These are phyloP conservation scores for Acidiella bohemica DNA, from an alignment of 495 filamentous ascomycete genomes.

Conservation along the genomic window DNA sequence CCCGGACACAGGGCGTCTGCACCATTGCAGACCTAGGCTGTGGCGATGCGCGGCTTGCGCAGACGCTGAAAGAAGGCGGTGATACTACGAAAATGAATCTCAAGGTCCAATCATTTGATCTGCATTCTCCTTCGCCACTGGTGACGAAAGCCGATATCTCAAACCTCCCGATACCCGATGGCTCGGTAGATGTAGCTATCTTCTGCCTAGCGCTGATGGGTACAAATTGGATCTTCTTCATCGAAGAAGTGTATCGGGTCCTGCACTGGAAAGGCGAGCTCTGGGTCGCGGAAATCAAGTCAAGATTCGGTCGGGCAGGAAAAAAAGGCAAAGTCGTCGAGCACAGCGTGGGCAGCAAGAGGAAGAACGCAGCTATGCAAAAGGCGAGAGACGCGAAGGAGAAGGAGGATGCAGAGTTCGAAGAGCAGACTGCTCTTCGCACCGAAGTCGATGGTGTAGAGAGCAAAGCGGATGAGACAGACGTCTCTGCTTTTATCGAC, in stretches of 20 bases:
- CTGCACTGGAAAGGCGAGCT: conserved; percentile 85
- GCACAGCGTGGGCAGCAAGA: conserved; percentile 49
- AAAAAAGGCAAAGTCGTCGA: conserved; percentile 41
- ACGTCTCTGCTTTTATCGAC: conserved; percentile 78
- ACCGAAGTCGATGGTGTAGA: conserved; percentile 37
- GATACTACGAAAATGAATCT: conserved; percentile 49
- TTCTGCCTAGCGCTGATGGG: conserved; percentile 98
- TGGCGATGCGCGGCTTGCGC: conserved; percentile 60
- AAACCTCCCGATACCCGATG: conserved; percentile 57
- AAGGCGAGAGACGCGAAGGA: conserved; percentile 38
- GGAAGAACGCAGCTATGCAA: conserved; percentile 33
- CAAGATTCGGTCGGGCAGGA: conserved; percentile 57
- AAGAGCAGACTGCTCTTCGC: conserved; percentile 27
- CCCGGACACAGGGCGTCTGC: conserved; percentile 39
- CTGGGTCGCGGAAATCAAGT: conserved; percentile 95
- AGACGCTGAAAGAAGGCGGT: conserved; percentile 37
- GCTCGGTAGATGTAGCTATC: conserved; percentile 66
- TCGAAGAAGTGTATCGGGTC: conserved; percentile 87
- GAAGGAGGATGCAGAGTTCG: conserved; percentile 32
- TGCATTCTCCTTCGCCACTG: conserved; percentile 37
- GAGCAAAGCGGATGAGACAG: conserved; percentile 46
- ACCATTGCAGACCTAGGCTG: conserved; percentile 81
- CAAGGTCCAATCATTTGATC: conserved; percentile 52
- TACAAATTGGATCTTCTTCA: conserved; percentile 90
- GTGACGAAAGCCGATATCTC: conserved; percentile 83